These are phyloP conservation scores for Cyberlindnera saturnus DNA, from an alignment of 805 yeast genomes.

Conservation along the genomic window DNA sequence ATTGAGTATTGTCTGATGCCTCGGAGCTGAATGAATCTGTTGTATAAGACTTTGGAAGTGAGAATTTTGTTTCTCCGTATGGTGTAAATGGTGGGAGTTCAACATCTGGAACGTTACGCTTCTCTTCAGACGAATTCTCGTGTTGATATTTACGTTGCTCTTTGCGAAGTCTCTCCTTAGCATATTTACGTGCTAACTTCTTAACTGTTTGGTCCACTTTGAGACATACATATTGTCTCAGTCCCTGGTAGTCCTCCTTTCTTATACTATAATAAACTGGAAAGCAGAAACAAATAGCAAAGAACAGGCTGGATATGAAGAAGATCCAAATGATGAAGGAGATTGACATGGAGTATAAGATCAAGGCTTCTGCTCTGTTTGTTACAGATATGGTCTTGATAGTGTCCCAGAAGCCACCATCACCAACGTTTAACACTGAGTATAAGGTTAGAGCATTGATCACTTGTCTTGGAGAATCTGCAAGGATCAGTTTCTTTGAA, in stretches of 20 bases:
- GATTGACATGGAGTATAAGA: slow-evolving; percentile 67
- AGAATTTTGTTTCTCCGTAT: neutral
- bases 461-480: slow-evolving; percentile 86
- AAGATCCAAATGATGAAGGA: slow-evolving; percentile 71
- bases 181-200: slow-evolving; percentile 33
- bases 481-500: slow-evolving; percentile 55
- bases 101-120: neutral
- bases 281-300: slow-evolving; percentile 47
- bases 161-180: slow-evolving; percentile 9
- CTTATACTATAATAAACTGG: slow-evolving; percentile 45
- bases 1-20: neutral
- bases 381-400: slow-evolving; percentile 53
- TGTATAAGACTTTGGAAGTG: slow-evolving; percentile 6
- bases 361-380: slow-evolving; percentile 61
- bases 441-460: slow-evolving; percentile 70
- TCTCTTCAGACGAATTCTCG: slow-evolving; percentile 3
- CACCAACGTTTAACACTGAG: slow-evolving; percentile 33
- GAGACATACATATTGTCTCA: slow-evolving; percentile 57
- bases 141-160: slow-evolving; percentile 4
- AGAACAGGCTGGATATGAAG: slow-evolving; percentile 49
- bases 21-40: slow-evolving; percentile 6
- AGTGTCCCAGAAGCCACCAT: slow-evolving; percentile 30
- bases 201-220: slow-evolving; percentile 55
- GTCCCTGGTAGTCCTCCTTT: slow-evolving; percentile 32
- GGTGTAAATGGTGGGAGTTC: slow-evolving; percentile 5